Conservation (phyloP, 192 early-diverging fungal species). For the Physocladia obscura region DNA sequence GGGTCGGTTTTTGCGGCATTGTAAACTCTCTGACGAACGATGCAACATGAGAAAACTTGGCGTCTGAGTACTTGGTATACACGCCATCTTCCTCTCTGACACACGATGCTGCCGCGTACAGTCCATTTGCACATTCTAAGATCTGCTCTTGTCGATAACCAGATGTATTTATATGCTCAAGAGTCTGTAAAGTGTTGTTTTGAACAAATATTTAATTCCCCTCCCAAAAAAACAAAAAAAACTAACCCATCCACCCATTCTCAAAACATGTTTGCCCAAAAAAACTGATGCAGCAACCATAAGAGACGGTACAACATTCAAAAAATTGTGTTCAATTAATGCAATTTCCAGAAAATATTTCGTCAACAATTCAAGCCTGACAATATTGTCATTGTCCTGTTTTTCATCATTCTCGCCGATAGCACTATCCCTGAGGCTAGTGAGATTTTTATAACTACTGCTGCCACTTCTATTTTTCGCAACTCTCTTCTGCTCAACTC, state of each 20-base stretch:
- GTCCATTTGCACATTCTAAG: slow-evolving; percentile 11
- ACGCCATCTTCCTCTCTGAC: background rate
- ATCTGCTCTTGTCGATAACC: slow-evolving; percentile 7
- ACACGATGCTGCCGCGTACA: background rate
- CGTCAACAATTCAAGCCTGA: slow-evolving; percentile 11
- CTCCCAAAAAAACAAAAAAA: background rate
- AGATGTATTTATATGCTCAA: background rate
- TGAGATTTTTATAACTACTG: too few species aligned
- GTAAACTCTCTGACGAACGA: slow-evolving; percentile 17
- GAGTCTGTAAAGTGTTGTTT: background rate
- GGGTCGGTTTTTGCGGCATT: too few species aligned
- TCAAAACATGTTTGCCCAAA: slow-evolving; percentile 27
- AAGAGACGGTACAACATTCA: slow-evolving; percentile 23
- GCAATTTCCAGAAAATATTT: slow-evolving; percentile 36
- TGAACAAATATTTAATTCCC: background rate
- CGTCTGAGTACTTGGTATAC: slow-evolving; percentile 8
- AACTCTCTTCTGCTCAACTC: too few species aligned
- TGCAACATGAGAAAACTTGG: slow-evolving; percentile 10
- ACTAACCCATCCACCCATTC: slow-evolving; percentile 20
- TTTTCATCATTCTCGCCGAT: background rate
- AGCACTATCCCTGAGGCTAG: too few species aligned
- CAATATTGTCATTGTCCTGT: too few species aligned
- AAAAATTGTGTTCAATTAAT: slow-evolving; percentile 30
- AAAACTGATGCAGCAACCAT: slow-evolving; percentile 27
- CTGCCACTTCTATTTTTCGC: too few species aligned